Evolutionary conservation across 1,284 basidiomycete species (phyloP), one percentile per base, ranked within the genome.

Genomic region (Trichosporon asahii): DNA sequence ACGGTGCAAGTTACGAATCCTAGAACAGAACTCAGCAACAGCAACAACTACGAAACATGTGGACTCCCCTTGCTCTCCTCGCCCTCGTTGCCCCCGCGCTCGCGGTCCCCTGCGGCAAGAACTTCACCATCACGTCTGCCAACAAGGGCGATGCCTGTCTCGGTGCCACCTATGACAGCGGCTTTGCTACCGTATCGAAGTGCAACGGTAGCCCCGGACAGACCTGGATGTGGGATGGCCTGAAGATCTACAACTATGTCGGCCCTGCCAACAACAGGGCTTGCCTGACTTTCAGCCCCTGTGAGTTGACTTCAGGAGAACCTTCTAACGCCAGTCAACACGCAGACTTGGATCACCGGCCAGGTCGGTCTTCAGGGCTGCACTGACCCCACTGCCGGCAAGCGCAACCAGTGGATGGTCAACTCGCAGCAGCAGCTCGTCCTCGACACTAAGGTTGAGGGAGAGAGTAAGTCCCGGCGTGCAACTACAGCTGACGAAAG

Each of bases 311-410:
- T n/a, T 7, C 21, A 3, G 11, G 15, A 27, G 27, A 9, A n/a
- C n/a, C 18, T 12, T 6, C 57, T 61, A n/a, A 61, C 18, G 57
- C 15, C 57, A 61, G 57, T 61, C 57, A 61, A 61, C 27, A 61
- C 57, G 27, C 57, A 61, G 57, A 61, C 27, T 7, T 61, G 57
- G 57, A 31, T 61, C 57, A 61, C 57, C 3, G 57, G 57, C 3
- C 57, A 61, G 27, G 57, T 61, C 57, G 57, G 57, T n/a, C 57
- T 61, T 9, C 57, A 61, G 27, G 57, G 57, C 27, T 61, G 57
- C 57, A 8, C 27, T 9, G 57, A 61, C 57, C 57, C 57, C 18
- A 61, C 57, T 7, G 57, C 57, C 15, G 57, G 57, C 57, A 31
- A 61, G 27, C 27, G 57, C 18, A 61, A 61, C 57, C 8, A 29